A percentile compares a stretch with the other conserved stretches of the same genome.
Evolutionary conservation across 176 grass and related monocot species (phyloP).

Genomic region (Triticum timopheevii): DNA sequence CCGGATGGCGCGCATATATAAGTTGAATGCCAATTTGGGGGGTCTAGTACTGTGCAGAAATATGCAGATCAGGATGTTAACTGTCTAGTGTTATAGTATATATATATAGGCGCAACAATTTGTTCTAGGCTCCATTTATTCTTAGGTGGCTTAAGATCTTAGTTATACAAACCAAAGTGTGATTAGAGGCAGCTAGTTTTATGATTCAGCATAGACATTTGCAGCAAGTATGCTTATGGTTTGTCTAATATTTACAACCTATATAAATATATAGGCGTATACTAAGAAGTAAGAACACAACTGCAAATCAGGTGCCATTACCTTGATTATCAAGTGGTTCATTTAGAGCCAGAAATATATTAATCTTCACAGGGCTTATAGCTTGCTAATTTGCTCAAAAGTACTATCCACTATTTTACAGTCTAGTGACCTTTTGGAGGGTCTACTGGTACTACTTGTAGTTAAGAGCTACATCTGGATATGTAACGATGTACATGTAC

Average conservation of each 20-base stretch:
- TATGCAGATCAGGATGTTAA: not conserved
- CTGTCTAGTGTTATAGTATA: not conserved
- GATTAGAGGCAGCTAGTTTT: not conserved
- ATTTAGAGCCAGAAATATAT: not conserved
- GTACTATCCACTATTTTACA: not conserved
- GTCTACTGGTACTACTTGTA: not conserved
- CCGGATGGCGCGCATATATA: too few species aligned
- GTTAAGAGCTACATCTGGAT: not conserved
- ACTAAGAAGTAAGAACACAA: not conserved
- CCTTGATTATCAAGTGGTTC: not conserved
- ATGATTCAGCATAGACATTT: not conserved
- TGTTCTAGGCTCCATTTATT: not conserved
- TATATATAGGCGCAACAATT: not conserved
- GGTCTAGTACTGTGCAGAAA: not conserved
- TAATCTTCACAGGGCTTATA: not conserved
- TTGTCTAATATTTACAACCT: not conserved
- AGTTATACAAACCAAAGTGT: not conserved
- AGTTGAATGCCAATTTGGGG: not conserved
- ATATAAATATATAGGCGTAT: not conserved
- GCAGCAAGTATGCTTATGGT: not conserved
- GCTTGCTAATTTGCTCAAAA: not conserved
- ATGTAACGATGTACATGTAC: not conserved
- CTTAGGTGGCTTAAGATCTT: not conserved
- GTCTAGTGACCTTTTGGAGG: not conserved
- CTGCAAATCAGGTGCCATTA: not conserved